A percentile compares a stretch with the other conserved stretches of the same genome.
Conservation (phyloP, 441 rosid species). For the Erysimum pusillum region DNA sequence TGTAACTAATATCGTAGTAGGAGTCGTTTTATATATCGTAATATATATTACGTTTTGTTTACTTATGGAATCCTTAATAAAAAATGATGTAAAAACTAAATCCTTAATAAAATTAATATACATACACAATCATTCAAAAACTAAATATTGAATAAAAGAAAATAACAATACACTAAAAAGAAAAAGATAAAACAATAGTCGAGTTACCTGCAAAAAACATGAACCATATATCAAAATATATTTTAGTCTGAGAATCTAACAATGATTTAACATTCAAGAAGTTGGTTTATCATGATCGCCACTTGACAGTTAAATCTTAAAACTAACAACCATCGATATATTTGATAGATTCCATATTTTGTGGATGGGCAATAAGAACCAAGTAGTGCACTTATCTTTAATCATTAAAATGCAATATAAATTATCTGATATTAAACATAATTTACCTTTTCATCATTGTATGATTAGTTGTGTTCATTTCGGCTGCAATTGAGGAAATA, state of each 20-base stretch:
- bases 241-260: not conserved
- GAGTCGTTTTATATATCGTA: not conserved
- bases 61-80: not conserved
- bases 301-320: not conserved
- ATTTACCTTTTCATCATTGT: conserved; percentile 11
- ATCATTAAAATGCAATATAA: not conserved
- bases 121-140: conserved; percentile 9
- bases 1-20: not conserved
- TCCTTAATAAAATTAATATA: not conserved
- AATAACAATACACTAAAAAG: not conserved
- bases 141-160: not conserved
- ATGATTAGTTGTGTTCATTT: conserved; percentile 29
- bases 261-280: not conserved
- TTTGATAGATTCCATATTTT: not conserved
- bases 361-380: not conserved
- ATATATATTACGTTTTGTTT: not conserved
- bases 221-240: conserved; percentile 28
- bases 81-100: not conserved
- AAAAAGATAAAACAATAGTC: not conserved
- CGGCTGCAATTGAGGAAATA: conserved; percentile 31
- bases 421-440: not conserved
- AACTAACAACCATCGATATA: not conserved
- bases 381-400: not conserved
- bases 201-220: conserved; percentile 41
- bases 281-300: not conserved